phyloP scores from a whole-genome alignment of 495 filamentous ascomycete species.

The Stereocaulon alpinum region DNA sequence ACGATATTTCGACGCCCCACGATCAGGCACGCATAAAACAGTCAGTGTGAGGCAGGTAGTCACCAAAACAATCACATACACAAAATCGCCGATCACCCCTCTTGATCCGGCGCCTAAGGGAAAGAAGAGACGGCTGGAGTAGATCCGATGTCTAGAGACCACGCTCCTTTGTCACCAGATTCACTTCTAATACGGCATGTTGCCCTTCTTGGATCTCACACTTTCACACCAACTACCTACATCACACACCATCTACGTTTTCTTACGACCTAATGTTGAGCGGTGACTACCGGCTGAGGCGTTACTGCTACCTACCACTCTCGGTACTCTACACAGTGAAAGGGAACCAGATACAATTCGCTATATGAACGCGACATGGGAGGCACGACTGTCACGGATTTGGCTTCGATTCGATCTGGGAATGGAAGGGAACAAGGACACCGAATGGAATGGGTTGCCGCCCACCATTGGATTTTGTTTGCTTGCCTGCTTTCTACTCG shows the following conservation, averaged over 20 bases:
- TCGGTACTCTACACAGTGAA: not conserved
- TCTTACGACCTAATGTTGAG: conserved; percentile 12
- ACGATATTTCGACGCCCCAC: conserved; percentile 28
- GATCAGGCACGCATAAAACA: conserved; percentile 21
- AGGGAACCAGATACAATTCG: not conserved
- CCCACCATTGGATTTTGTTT: not conserved
- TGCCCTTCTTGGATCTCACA: not conserved
- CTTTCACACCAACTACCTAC: not conserved
- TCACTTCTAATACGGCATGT: conserved; percentile 14
- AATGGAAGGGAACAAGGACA: not conserved
- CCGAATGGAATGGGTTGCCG: not conserved
- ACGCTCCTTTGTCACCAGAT: not conserved
- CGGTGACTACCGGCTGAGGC: not conserved
- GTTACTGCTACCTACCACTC: not conserved
- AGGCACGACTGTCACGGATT: conserved; percentile 20
- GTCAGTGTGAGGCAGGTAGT: conserved; percentile 42
- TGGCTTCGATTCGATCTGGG: conserved; percentile 1
- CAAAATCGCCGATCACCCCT: conserved; percentile 19
- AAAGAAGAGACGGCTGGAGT: conserved; percentile 23
- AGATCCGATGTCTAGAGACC: not conserved
- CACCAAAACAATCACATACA: conserved; percentile 37
- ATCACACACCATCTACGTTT: not conserved
- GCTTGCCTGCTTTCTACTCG: not conserved
- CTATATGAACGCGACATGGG: conserved; percentile 7
- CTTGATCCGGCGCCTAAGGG: conserved; percentile 25